Evolutionary conservation across 2,329 filamentous ascomycete genomes (phyloP), one percentile per base, ranked within the genome.

Genomic region (Monosporascus sp.): DNA sequence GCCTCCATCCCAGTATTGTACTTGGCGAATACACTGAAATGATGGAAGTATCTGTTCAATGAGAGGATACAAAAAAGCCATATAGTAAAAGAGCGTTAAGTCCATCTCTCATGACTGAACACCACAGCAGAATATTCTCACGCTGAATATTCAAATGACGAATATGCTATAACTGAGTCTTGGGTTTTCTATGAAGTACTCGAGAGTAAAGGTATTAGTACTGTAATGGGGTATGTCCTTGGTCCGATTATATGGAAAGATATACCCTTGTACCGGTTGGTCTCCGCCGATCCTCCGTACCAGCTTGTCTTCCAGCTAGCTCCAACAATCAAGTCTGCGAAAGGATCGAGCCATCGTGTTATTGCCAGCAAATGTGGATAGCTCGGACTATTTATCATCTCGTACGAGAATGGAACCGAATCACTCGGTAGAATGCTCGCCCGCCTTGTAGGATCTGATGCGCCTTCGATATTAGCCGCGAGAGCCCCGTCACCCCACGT

Each of bases 391-490:
- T n/a, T 20, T 20, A 31, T 24, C 11, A 46, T 28, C 43, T 46
- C 24, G 43, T 24, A 26, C 17, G 49, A 35, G 24, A 35, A 14
- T 17, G n/a, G 38, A 20, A 44, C 26, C 50, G 46, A 38, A 41
- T n/a, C 15, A 11, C 37, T 52, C 26, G 24, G 24, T 45, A 22
- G n/a, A 46, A 46, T 46, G 43, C 22, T 28, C 43, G 43, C 18
- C 43, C 43, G 43, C 18, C 18, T 20, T 17, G 64, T 55, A 59
- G 61, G 51, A 49, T 57, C 37, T 51, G 58, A 51, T 54, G 59
- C 58, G 55, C 61, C 54, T 58, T 50, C 49, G 52, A 65, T 58
- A 64, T 66, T 66, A 66, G 64, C 64, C 64, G 64, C 63, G 54
- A 64, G 56, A 60, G 50, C 55, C 60, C 61, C 55, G 59, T 55